These are phyloP conservation scores for Nectriaceae sp. DNA, from an alignment of 2,329 filamentous ascomycete species.

Conservation along the genomic window DNA sequence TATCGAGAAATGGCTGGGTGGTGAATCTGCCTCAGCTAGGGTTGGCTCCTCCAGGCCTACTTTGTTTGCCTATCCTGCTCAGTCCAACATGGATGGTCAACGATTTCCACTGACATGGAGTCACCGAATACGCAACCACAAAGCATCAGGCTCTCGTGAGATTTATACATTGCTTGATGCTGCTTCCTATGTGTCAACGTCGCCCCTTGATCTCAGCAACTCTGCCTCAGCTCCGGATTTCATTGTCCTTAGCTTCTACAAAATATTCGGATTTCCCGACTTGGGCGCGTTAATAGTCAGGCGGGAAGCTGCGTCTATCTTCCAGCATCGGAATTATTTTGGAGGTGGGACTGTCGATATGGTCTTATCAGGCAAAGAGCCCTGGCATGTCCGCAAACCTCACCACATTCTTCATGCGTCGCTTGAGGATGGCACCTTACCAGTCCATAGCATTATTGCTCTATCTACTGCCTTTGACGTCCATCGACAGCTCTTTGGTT, in stretches of 20 bases:
- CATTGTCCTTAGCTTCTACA: conserved; percentile 85
- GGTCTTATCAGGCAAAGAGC: conserved; percentile 74
- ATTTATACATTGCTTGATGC: conserved; percentile 79
- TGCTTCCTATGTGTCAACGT: conserved; percentile 77
- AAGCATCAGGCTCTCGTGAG: conserved; percentile 27
- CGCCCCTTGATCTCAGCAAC: conserved; percentile 70
- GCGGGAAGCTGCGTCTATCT: conserved; percentile 64
- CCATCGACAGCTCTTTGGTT: conserved; percentile 70
- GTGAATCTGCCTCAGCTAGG: conserved; percentile 32
- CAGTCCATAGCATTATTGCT: conserved; percentile 87
- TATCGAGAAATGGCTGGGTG: conserved; percentile 65
- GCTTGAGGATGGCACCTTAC: conserved; percentile 88
- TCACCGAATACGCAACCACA: conserved; percentile 45
- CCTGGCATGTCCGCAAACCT: conserved; percentile 81
- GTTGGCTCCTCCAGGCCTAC: conserved; percentile 28
- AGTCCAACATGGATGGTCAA: conserved; percentile 89
- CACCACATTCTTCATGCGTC: conserved; percentile 74
- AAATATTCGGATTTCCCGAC: conserved; percentile 97
- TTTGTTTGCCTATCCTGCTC: conserved; percentile 80
- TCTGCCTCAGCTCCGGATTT: conserved; percentile 73
- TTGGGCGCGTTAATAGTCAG: conserved; percentile 83
- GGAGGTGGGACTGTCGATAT: conserved; percentile 94
- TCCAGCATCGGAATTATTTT: conserved; percentile 77
- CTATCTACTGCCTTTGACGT: conserved; percentile 72
- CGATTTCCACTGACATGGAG: conserved; percentile 75